phyloP scores from a whole-genome alignment of 2,329 filamentous ascomycete genomes.

The Fusarium devonianum region DNA sequence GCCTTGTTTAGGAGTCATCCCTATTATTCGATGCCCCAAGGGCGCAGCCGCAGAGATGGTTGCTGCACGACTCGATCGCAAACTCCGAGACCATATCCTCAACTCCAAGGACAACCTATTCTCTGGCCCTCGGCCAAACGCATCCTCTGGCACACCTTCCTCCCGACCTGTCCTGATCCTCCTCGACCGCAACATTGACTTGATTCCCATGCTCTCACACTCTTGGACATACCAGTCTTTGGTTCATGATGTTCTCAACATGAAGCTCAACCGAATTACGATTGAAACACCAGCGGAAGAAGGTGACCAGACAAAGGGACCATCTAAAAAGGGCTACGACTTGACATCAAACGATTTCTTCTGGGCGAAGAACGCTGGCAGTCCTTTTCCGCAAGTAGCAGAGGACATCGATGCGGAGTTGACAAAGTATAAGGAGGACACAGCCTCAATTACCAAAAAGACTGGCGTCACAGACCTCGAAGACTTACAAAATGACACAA shows the following conservation, averaged over 20 bases:
- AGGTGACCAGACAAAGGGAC: slow-evolving; percentile 73
- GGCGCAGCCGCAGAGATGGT: slow-evolving; percentile 94
- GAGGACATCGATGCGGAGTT: slow-evolving; percentile 95
- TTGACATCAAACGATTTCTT: slow-evolving; percentile 92
- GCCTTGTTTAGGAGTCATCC: slow-evolving; percentile 73
- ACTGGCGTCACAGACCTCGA: slow-evolving; percentile 93
- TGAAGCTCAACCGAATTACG: slow-evolving; percentile 87
- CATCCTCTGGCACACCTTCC: slow-evolving; percentile 65
- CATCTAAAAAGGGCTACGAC: slow-evolving; percentile 89
- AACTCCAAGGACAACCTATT: slow-evolving; percentile 99
- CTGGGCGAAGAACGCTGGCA: slow-evolving; percentile 89
- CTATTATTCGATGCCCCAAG: slow-evolving; percentile 93
- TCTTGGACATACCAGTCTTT: slow-evolving; percentile 84
- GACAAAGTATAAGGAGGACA: slow-evolving; percentile 94
- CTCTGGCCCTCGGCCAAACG: slow-evolving; percentile 69
- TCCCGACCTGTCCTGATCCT: slow-evolving; percentile 90
- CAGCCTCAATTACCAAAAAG: slow-evolving; percentile 91
- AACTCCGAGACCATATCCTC: slow-evolving; percentile 92
- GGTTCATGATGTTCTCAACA: slow-evolving; percentile 68
- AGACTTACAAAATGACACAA: slow-evolving; percentile 88
- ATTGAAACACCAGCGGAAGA: slow-evolving; percentile 86
- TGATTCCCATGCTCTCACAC: slow-evolving; percentile 98
- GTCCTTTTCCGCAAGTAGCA: slow-evolving; percentile 93
- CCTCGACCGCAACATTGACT: slow-evolving; percentile 92
- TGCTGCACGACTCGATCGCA: slow-evolving; percentile 90